Conservation (phyloP, 495 filamentous ascomycete genomes). For the Elasticomyces elasticus region DNA sequence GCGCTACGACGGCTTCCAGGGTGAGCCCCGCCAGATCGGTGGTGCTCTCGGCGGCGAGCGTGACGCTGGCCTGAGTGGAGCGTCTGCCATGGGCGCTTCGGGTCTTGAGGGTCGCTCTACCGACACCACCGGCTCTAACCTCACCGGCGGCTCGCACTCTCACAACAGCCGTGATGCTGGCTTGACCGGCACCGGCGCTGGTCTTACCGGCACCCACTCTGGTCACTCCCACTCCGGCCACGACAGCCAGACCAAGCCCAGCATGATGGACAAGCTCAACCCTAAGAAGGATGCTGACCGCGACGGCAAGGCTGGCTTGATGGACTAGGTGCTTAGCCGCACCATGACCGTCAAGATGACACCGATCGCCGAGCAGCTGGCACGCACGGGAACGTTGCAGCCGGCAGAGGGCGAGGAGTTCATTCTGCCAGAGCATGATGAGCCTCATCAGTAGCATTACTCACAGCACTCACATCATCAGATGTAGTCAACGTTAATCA, state of each 20-base stretch:
- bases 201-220: not conserved
- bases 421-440: not conserved
- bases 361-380: not conserved
- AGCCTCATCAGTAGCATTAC: not conserved
- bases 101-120: constrained; percentile 7
- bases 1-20: constrained; percentile 46
- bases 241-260: constrained; percentile 1
- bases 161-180: not conserved
- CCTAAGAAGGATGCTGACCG: constrained; percentile 13
- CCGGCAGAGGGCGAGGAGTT: not conserved
- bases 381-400: not conserved
- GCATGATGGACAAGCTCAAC: constrained; percentile 13
- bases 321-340: constrained; percentile 10
- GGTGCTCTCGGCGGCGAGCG: constrained; percentile 22
- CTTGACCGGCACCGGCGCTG: no score
- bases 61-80: not conserved
- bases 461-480: not conserved
- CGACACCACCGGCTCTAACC: not conserved
- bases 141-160: not conserved
- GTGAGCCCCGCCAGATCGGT: constrained; percentile 43
- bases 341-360: not conserved
- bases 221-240: not conserved
- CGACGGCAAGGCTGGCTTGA: constrained; percentile 17
- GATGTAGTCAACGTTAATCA: not conserved
- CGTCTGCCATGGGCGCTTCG: constrained; percentile 2